Percentiles rank a stretch among this genome's conserved stretches.
phyloP scores from a whole-genome alignment of 768 basidiomycete species.

The Rhizopogon vinicolor region DNA sequence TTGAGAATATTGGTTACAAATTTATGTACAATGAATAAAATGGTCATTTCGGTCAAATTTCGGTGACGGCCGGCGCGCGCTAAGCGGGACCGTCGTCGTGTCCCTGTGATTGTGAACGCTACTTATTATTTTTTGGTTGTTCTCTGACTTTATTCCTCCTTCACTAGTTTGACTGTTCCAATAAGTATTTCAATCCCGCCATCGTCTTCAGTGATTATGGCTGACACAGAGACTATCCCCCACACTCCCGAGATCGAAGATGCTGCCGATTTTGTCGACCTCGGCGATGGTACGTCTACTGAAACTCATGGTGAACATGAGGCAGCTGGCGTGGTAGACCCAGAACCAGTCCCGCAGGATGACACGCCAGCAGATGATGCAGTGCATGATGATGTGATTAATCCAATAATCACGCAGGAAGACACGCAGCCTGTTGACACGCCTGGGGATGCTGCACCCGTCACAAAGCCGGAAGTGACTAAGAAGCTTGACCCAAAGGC shows the following conservation, averaged over 20 bases:
- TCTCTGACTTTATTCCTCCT: conserved; percentile 9
- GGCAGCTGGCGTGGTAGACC: conserved; percentile 30
- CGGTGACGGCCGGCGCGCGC: conserved; percentile 2
- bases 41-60: conserved; percentile 4
- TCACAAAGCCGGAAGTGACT: conserved; percentile 15
- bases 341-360: conserved; percentile 17
- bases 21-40: background rate
- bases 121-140: conserved; percentile 7
- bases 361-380: conserved; percentile 16
- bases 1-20: too few relatives aligned
- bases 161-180: conserved; percentile 6
- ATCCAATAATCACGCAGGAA: conserved; percentile 14
- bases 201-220: conserved; percentile 29
- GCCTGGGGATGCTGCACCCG: conserved; percentile 11
- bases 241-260: conserved; percentile 16
- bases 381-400: conserved; percentile 11
- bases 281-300: conserved; percentile 12
- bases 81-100: conserved; percentile 4
- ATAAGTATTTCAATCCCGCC: conserved; percentile 7
- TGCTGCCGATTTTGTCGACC: conserved; percentile 17
- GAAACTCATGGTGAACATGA: conserved; percentile 34
- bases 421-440: conserved; percentile 21
- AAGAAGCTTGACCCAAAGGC: conserved; percentile 25
- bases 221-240: conserved; percentile 27
- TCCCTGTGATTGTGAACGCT: conserved; percentile 6